These are phyloP conservation scores for Phytopythium sindhum DNA, from an alignment of 352 stramenopile species.

Conservation along the genomic window DNA sequence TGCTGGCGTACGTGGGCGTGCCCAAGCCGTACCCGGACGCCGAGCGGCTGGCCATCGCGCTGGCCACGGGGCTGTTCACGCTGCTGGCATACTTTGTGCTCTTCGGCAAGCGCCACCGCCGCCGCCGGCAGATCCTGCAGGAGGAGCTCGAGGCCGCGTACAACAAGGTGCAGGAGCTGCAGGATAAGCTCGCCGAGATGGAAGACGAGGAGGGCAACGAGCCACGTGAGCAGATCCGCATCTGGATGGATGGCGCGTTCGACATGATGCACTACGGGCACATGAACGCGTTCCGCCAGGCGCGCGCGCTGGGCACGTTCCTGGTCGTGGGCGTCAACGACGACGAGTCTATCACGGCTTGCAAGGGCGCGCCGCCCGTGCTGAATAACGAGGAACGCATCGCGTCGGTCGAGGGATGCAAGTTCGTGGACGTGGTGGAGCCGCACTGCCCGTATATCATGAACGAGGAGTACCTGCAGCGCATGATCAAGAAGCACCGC, in stretches of 20 bases:
- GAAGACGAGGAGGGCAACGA: slow-evolving; percentile 66
- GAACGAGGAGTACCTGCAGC: slow-evolving; percentile 97
- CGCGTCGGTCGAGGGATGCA: slow-evolving; percentile 95
- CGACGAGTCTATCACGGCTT: slow-evolving; percentile 95
- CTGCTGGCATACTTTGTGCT: slow-evolving; percentile 86
- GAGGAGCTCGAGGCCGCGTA: slow-evolving; percentile 74
- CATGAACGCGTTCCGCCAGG: slow-evolving; percentile 99
- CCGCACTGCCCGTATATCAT: slow-evolving; percentile 98
- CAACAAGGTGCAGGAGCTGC: slow-evolving; percentile 77
- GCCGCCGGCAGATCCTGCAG: slow-evolving; percentile 63
- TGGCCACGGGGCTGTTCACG: slow-evolving; percentile 79
- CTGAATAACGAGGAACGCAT: slow-evolving; percentile 97
- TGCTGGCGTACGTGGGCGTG: slow-evolving; percentile 67
- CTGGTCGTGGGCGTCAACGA: slow-evolving; percentile 98
- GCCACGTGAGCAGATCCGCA: slow-evolving; percentile 90
- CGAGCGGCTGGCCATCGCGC: slow-evolving; percentile 77
- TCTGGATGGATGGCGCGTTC: slow-evolving; percentile 99
- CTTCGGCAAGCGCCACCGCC: slow-evolving; percentile 82
- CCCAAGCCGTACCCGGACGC: slow-evolving; percentile 85
- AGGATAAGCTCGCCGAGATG: slow-evolving; percentile 83
- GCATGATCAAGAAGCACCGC: slow-evolving; percentile 96
- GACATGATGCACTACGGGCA: slow-evolving; percentile 99
- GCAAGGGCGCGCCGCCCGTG: slow-evolving; percentile 94
- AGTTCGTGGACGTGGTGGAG: slow-evolving; percentile 99
- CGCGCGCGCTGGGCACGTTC: slow-evolving; percentile 93